Evolutionary conservation across 139 green algal species (phyloP), one percentile per base, ranked within the genome.

Genomic region (Chlorokybus atmophyticus): DNA sequence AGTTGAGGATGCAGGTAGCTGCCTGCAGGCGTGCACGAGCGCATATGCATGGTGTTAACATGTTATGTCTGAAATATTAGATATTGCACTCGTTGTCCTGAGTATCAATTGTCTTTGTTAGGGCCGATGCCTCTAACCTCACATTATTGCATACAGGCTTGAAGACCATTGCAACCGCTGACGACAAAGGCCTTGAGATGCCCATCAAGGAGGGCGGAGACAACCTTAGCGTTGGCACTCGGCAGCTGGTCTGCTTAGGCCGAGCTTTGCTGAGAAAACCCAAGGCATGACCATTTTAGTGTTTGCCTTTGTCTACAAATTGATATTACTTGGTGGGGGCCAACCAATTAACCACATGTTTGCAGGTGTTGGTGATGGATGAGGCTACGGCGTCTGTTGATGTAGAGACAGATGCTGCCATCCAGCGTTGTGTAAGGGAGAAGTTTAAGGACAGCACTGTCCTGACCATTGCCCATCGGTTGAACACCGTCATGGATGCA

Each of bases 351-450:
- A n/a, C n/a, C n/a, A n/a, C n/a, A n/a, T n/a, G n/a, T n/a, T n/a
- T n/a, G 41, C 67, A 62, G 35, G 14, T 69, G 4, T 60, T 95
- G 25, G 75, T 92, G 27, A 62, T 93, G 50, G 88, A 96, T 59
- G 88, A 95, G 74, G 89, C 89, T 0, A 97, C 89, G 24, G 81
- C 83, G 7, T 75, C 69, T 28, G 83, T 94, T n/a, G 86, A 94
- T 52, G 64, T 82, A 17, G 81, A 86, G 54, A 93, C 82, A 3
- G 86, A 94, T 59, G 75, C 79, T 8, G 59, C 90, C 26, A 84
- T 90, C 30, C 80, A 88, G 67, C 55, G 59, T 19, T 75, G 77
- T 4, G 77, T 91, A 53, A 63, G 79, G 32, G 74, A 79, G 17
- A 59, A 59, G 54, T 76, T 89, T 55, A 27, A 32, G 7, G 59